Evolutionary conservation across 2,329 filamentous ascomycete species (phyloP), one percentile per base, ranked within the genome.

Genomic region (Venturia carpophila): DNA sequence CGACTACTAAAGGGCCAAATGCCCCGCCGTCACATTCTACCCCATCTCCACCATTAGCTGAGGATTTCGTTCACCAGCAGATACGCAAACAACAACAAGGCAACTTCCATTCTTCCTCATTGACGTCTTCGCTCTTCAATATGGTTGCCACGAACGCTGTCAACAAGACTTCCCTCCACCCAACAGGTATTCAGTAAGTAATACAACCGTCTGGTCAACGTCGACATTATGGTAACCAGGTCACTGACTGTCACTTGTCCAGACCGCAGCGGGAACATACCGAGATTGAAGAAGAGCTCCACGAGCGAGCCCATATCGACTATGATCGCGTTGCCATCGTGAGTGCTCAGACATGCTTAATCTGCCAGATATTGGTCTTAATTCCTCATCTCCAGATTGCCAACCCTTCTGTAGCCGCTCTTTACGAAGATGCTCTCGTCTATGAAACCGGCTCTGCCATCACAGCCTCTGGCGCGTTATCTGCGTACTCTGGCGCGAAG

Each of bases 401-500:
- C 80, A 97, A 99, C 80, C 92, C 93, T 69, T 94, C 93, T 66
- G 94, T 97, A 68, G 88, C 94, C 69, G 89, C 92, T 66, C 87
- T 99, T 69, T 99, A 99, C 83, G 94, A 99, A 86, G 94, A 99
- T 89, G 94, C 94, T 65, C 86, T 99, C 69, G 92, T 92, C 71
- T 99, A 97, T 82, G 94, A 99, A 81, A 94, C 91, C 66, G 94
- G 94, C 73, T 95, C 93, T 65, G 94, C 94, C 78, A 97, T 99
- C 81, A 96, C 94, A 71, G 95, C 92, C 37, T 91, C 88, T 71
- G 94, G 94, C 77, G 94, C 94, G 68, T 83, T 99, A 75, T 97
- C 92, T 69, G 94, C 94, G 75, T 99, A 97, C 84, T 97, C 94
- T 60, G 94, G 94, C 73, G 90, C 92, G 73, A 99, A 99, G 86